Evolutionary conservation across 2,329 filamentous ascomycete species (phyloP).

Genomic region (Aureobasidium uvarum): DNA sequence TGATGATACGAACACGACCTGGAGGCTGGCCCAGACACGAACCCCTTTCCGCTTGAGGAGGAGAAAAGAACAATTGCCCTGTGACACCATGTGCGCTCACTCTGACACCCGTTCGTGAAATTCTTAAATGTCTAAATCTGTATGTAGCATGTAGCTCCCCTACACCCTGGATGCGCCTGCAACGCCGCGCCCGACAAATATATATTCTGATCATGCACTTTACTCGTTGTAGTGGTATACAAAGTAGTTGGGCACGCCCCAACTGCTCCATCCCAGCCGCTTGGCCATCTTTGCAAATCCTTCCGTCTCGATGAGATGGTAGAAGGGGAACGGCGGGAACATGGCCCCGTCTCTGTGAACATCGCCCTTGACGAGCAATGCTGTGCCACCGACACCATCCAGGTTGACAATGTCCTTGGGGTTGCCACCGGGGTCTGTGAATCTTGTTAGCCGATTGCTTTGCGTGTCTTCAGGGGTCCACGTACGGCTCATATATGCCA

Average conservation of each 20-base stretch:
- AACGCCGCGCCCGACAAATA: constrained; percentile 25
- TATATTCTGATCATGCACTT: constrained; percentile 2
- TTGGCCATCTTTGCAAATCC: constrained; percentile 97
- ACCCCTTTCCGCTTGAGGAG: background rate
- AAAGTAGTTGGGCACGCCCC: constrained; percentile 94
- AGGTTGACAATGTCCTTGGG: constrained; percentile 56
- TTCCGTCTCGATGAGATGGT: constrained; percentile 95
- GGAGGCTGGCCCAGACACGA: background rate
- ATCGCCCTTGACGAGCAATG: constrained; percentile 90
- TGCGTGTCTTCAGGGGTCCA: constrained; percentile 34
- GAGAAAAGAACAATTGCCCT: background rate
- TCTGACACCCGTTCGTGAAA: background rate
- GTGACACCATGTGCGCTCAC: background rate
- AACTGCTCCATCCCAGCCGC: constrained; percentile 78
- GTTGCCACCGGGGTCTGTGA: constrained; percentile 34
- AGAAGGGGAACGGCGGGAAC: constrained; percentile 96
- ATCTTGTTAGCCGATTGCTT: background rate
- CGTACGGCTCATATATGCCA: constrained; percentile 73
- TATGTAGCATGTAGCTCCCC: constrained; percentile 16
- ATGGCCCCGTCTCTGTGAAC: constrained; percentile 97
- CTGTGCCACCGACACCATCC: constrained; percentile 91
- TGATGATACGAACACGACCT: constrained; percentile 23
- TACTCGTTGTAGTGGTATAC: constrained; percentile 91
- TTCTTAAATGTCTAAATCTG: constrained; percentile 10
- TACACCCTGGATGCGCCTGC: constrained; percentile 13